A percentile compares a stretch with the other conserved stretches of the same genome.
Evolutionary conservation across 352 stramenopile genomes (phyloP).

Genomic region (Elongisporangium anandrum): DNA sequence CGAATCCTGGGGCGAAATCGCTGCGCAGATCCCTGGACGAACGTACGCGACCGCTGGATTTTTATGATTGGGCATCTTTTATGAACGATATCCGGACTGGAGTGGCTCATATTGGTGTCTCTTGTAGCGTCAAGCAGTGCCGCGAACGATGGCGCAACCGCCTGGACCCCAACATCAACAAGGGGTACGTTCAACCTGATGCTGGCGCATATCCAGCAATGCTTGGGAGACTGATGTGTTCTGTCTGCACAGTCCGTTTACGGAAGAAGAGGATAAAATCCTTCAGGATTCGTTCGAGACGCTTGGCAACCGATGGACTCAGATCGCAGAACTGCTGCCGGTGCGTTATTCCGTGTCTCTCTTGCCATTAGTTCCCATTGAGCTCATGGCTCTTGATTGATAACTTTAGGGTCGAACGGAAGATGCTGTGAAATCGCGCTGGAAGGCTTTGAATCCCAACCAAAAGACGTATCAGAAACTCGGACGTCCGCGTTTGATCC

Average conservation of each 20-base stretch:
- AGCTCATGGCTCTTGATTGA: background rate
- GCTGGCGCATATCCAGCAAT: background rate
- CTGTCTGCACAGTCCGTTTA: slow-evolving; percentile 30
- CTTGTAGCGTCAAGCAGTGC: slow-evolving; percentile 90
- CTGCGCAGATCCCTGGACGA: slow-evolving; percentile 59
- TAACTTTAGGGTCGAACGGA: slow-evolving; percentile 55
- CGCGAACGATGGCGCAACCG: slow-evolving; percentile 96
- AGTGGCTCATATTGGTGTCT: slow-evolving; percentile 18
- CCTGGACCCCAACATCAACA: slow-evolving; percentile 92
- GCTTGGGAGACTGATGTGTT: background rate
- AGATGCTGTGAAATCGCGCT: slow-evolving; percentile 77
- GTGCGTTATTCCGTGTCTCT: slow-evolving; percentile 20
- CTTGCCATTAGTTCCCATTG: too few species aligned
- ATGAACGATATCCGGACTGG: background rate
- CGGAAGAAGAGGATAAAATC: slow-evolving; percentile 57
- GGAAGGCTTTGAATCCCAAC: slow-evolving; percentile 82
- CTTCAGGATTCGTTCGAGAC: slow-evolving; percentile 79
- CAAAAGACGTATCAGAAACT: slow-evolving; percentile 72
- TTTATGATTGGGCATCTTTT: background rate
- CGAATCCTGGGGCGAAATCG: slow-evolving; percentile 70
- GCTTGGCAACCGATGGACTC: slow-evolving; percentile 85
- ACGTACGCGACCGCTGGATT: slow-evolving; percentile 28
- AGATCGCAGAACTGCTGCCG: slow-evolving; percentile 78
- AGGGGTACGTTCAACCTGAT: slow-evolving; percentile 36
- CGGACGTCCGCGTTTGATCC: slow-evolving; percentile 58